phyloP scores from a whole-genome alignment of 1,284 basidiomycete genomes.

The Sanghuangporus baumii region DNA sequence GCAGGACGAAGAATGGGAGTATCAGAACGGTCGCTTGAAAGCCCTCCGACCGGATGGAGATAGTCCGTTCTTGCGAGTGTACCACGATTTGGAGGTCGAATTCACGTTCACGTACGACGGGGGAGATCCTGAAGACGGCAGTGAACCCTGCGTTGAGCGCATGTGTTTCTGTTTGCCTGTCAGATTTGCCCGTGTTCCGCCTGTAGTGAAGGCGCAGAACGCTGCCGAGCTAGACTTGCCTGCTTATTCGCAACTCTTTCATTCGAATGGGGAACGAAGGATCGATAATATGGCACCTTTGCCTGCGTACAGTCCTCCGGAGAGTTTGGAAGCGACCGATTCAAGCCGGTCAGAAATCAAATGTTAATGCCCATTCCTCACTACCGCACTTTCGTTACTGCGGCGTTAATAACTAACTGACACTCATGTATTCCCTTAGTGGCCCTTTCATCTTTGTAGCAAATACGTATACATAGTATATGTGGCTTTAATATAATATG shows the following conservation, averaged over 20 bases:
- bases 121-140: constrained; percentile 32
- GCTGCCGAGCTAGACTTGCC: constrained; percentile 42
- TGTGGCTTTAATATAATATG: no score
- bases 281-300: constrained; percentile 61
- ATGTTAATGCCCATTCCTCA: neutral
- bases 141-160: constrained; percentile 28
- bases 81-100: constrained; percentile 48
- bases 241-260: constrained; percentile 70
- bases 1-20: constrained; percentile 35
- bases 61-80: constrained; percentile 53
- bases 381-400: neutral
- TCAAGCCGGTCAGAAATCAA: neutral
- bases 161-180: constrained; percentile 49
- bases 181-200: constrained; percentile 37
- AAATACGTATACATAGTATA: no score
- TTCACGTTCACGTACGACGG: constrained; percentile 52
- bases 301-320: constrained; percentile 48
- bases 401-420: neutral
- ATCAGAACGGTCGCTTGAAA: constrained; percentile 28
- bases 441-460: no score
- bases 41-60: constrained; percentile 38
- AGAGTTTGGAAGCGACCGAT: neutral
- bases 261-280: constrained; percentile 64
- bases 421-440: neutral
- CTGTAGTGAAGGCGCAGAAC: constrained; percentile 22